phyloP scores from a whole-genome alignment of 2,329 filamentous ascomycete genomes.

The Thielaviopsis euricoi region DNA sequence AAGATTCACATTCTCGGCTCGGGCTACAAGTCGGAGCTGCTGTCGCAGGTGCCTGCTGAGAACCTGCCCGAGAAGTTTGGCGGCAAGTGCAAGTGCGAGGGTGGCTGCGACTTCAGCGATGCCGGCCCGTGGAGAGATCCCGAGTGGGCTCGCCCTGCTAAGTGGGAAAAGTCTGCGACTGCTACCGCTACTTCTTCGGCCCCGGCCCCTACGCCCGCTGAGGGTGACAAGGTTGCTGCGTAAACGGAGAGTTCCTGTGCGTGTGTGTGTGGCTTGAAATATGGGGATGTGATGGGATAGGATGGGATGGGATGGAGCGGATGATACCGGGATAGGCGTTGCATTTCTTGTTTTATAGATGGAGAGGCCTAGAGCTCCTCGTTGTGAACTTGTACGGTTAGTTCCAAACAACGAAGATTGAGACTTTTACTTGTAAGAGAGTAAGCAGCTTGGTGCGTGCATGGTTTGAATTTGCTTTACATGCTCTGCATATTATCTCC shows the following conservation, averaged over 20 bases:
- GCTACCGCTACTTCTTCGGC: conserved; percentile 14
- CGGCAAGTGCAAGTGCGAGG: conserved; percentile 63
- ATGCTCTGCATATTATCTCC: too few relatives aligned
- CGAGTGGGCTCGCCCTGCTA: conserved; percentile 47
- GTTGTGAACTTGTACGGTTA: neutral
- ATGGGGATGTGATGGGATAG: conserved; percentile 3
- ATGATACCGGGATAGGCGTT: neutral
- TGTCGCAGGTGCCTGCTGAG: conserved; percentile 72
- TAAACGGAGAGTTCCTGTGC: conserved; percentile 21
- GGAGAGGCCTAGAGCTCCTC: neutral
- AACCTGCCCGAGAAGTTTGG: conserved; percentile 81
- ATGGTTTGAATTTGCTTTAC: too few relatives aligned
- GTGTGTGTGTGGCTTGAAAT: too few relatives aligned
- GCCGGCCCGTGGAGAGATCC: conserved; percentile 74
- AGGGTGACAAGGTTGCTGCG: conserved; percentile 21
- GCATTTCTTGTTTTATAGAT: neutral
- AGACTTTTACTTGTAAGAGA: neutral
- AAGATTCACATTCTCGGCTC: conserved; percentile 87
- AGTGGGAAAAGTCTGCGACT: conserved; percentile 33
- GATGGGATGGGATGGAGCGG: neutral
- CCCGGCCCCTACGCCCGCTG: conserved; percentile 19
- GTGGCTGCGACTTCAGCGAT: conserved; percentile 76
- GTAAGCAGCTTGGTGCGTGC: too few relatives aligned
- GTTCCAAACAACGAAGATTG: neutral
- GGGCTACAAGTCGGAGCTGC: conserved; percentile 68